These are phyloP conservation scores for Colletotrichum abscissum DNA, from an alignment of 2,329 filamentous ascomycete genomes.

Conservation along the genomic window DNA sequence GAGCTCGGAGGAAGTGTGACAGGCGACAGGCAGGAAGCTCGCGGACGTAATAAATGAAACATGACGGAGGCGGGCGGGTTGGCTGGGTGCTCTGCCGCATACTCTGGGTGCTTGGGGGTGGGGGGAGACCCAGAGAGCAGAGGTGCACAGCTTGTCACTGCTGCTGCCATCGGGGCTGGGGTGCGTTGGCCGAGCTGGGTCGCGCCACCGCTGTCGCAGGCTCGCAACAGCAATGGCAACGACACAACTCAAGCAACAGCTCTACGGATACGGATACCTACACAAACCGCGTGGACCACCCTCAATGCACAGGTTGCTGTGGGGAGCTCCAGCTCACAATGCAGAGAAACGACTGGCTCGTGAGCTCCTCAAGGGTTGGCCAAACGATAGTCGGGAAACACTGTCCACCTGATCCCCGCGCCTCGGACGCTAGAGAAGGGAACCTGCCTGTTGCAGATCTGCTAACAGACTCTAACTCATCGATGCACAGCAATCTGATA, in stretches of 20 bases:
- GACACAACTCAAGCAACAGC: slow-evolving; percentile 7
- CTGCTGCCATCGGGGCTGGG: slow-evolving; percentile 9
- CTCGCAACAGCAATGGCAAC: slow-evolving; percentile 6
- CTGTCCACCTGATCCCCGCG: slow-evolving; percentile 24
- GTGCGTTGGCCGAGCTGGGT: slow-evolving; percentile 10
- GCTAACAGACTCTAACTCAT: background rate
- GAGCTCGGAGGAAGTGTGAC: slow-evolving; percentile 27
- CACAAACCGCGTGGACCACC: background rate
- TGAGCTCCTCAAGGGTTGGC: slow-evolving; percentile 13
- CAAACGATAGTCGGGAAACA: slow-evolving; percentile 20
- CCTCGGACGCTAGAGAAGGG: slow-evolving; percentile 20
- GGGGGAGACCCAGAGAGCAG: background rate
- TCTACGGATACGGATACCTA: background rate
- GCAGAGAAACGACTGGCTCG: slow-evolving; percentile 22
- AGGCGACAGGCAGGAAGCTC: slow-evolving; percentile 26
- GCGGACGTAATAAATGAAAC: slow-evolving; percentile 35
- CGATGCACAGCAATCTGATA: background rate
- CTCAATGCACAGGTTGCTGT: slow-evolving; percentile 26
- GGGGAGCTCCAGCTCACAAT: slow-evolving; percentile 28
- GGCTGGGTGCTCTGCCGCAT: slow-evolving; percentile 20
- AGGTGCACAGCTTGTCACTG: slow-evolving; percentile 2
- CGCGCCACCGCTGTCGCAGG: background rate
- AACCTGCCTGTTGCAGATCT: slow-evolving; percentile 33
- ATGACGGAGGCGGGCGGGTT: slow-evolving; percentile 26
- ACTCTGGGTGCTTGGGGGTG: background rate